Evolutionary conservation across 768 basidiomycete species (phyloP).

Genomic region (Rhodotorula toruloides): DNA sequence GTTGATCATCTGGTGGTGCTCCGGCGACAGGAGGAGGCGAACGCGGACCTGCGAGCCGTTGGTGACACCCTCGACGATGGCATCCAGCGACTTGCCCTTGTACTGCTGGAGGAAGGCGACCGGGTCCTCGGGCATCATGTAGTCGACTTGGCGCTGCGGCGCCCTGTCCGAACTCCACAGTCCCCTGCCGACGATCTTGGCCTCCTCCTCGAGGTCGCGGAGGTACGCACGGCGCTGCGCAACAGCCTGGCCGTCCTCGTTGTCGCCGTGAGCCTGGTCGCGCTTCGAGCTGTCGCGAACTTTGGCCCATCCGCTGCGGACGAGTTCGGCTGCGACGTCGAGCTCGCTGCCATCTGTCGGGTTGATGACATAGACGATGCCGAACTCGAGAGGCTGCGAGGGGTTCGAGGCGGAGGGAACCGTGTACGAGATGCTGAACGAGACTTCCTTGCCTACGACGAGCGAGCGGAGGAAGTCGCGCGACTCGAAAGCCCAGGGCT

Average conservation of each 20-base stretch:
- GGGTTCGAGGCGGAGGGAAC: conserved; percentile 61
- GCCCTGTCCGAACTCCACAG: conserved; percentile 15
- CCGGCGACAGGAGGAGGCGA: conserved; percentile 78
- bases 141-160: conserved; percentile 67
- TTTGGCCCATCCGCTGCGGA: conserved; percentile 87
- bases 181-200: conserved; percentile 49
- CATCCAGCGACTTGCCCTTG: conserved; percentile 86
- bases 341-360: conserved; percentile 61
- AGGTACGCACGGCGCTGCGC: conserved; percentile 49
- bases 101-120: conserved; percentile 81
- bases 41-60: conserved; percentile 87
- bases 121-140: conserved; percentile 84
- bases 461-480: conserved; percentile 84
- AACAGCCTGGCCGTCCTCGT: conserved; percentile 70
- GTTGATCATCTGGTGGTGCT: conserved; percentile 83
- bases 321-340: conserved; percentile 69
- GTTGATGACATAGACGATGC: conserved; percentile 45
- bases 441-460: conserved; percentile 82
- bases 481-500: conserved; percentile 89
- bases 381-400: conserved; percentile 74
- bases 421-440: conserved; percentile 74
- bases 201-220: conserved; percentile 69
- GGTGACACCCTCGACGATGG: conserved; percentile 85
- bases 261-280: conserved; percentile 56
- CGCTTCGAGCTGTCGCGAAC: conserved; percentile 60